A percentile compares a stretch with the other conserved stretches of the same genome.
Evolutionary conservation across 2,329 filamentous ascomycete genomes (phyloP).

Genomic region (Talaromyces sp.): DNA sequence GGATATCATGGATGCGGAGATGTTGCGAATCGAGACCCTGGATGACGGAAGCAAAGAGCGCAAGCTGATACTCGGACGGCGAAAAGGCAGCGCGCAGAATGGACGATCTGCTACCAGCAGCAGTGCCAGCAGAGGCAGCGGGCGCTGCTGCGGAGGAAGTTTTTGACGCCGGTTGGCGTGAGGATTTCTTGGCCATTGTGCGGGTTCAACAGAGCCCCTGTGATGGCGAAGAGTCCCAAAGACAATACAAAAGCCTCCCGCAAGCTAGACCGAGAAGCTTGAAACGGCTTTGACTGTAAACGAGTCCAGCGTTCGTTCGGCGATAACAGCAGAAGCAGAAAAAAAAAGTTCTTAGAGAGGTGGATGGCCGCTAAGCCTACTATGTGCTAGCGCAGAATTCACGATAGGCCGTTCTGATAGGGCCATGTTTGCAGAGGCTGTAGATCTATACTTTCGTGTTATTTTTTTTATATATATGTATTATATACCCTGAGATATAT

Average conservation of each 20-base stretch:
- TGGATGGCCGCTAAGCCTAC: slow-evolving; percentile 24
- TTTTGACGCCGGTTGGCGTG: slow-evolving; percentile 38
- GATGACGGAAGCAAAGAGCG: slow-evolving; percentile 49
- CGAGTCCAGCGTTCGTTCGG: slow-evolving; percentile 1
- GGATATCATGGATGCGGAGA: slow-evolving; percentile 47
- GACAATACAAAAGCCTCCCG: not conserved
- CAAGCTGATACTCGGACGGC: slow-evolving; percentile 45
- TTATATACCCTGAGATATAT: too few relatives aligned
- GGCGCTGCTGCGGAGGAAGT: slow-evolving; percentile 37
- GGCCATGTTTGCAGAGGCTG: not conserved
- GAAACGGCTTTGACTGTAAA: not conserved
- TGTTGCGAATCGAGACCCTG: slow-evolving; percentile 49
- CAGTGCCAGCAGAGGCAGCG: slow-evolving; percentile 29
- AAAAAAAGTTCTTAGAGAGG: slow-evolving; percentile 39
- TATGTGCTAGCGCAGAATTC: slow-evolving; percentile 18
- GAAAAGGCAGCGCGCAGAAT: slow-evolving; percentile 46
- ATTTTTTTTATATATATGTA: too few relatives aligned
- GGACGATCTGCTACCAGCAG: slow-evolving; percentile 39
- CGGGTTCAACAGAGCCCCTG: not conserved
- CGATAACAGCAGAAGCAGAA: slow-evolving; percentile 13
- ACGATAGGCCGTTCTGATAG: not conserved
- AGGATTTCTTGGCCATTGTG: slow-evolving; percentile 43
- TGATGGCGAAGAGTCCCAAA: not conserved
- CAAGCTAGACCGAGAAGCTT: not conserved
- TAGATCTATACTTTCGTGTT: not conserved